Conservation (phyloP, 2,329 filamentous ascomycete genomes). For the Penicillium freii region DNA sequence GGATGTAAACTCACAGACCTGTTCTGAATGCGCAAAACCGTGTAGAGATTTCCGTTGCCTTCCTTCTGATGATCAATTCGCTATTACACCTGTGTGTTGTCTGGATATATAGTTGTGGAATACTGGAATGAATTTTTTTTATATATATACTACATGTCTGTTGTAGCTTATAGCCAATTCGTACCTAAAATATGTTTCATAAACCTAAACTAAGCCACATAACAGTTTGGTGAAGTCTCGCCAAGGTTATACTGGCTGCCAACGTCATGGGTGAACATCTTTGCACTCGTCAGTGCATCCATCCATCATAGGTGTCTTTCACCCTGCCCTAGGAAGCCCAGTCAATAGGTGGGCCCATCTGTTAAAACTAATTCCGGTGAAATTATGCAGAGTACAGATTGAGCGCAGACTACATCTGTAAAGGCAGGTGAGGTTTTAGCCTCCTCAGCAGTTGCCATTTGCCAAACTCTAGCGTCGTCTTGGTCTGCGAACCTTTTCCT, state of each 20-base stretch:
- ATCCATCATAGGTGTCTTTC: neutral
- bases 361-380: neutral
- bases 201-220: neutral
- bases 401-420: neutral
- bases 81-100: conserved; percentile 9
- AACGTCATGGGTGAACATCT: neutral
- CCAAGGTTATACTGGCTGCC: neutral
- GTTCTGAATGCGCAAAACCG: conserved; percentile 88
- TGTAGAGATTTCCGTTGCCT: conserved; percentile 99
- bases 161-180: neutral
- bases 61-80: conserved; percentile 78
- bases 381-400: neutral
- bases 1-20: conserved; percentile 85
- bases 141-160: neutral
- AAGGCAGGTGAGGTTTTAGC: neutral
- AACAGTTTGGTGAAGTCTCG: neutral
- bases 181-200: neutral
- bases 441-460: neutral
- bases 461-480: neutral
- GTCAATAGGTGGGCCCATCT: too few species aligned
- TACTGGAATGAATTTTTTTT: conserved; percentile 12
- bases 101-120: conserved; percentile 15
- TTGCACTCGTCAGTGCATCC: neutral
- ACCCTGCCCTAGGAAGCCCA: neutral
- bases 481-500: neutral